Evolutionary conservation across 2,329 filamentous ascomycete genomes (phyloP).

Genomic region (Camillea tinctor): DNA sequence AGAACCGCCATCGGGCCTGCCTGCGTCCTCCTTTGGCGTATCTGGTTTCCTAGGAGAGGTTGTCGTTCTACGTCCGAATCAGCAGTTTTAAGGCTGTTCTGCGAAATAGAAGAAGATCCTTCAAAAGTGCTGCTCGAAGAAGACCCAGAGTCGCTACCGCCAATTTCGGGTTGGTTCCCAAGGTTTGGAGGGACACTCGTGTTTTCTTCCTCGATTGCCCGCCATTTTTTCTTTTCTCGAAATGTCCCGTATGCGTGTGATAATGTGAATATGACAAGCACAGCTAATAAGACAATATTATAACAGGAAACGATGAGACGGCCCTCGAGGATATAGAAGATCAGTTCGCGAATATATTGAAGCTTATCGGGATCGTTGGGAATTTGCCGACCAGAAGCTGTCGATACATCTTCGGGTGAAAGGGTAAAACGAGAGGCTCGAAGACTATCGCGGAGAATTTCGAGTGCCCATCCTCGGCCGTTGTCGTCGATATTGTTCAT

Average conservation of each 20-base stretch:
- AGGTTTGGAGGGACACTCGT: not conserved
- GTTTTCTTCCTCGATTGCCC: conserved; percentile 17
- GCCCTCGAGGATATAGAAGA: conserved; percentile 33
- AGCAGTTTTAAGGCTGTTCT: conserved; percentile 20
- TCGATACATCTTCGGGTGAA: conserved; percentile 7
- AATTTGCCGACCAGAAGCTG: conserved; percentile 5
- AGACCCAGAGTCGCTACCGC: conserved; percentile 22
- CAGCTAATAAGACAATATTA: conserved; percentile 33
- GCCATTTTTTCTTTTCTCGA: conserved; percentile 25
- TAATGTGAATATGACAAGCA: conserved; percentile 30
- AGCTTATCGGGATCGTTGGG: conserved; percentile 33
- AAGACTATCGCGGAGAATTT: conserved; percentile 22
- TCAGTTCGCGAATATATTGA: conserved; percentile 34
- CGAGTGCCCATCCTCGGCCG: conserved; percentile 17
- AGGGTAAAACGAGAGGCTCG: conserved; percentile 15
- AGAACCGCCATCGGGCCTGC: conserved; percentile 4
- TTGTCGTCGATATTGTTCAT: conserved; percentile 10
- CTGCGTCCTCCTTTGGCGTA: not conserved
- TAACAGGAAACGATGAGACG: conserved; percentile 34
- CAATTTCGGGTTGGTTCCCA: conserved; percentile 7
- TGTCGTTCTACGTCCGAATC: conserved; percentile 35
- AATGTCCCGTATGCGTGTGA: conserved; percentile 24
- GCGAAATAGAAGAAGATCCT: conserved; percentile 25
- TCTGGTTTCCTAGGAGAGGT: conserved; percentile 30
- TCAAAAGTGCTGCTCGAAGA: conserved; percentile 36